phyloP scores from a whole-genome alignment of 1,139 yeast genomes.

The Hyphopichia buzzinii region DNA sequence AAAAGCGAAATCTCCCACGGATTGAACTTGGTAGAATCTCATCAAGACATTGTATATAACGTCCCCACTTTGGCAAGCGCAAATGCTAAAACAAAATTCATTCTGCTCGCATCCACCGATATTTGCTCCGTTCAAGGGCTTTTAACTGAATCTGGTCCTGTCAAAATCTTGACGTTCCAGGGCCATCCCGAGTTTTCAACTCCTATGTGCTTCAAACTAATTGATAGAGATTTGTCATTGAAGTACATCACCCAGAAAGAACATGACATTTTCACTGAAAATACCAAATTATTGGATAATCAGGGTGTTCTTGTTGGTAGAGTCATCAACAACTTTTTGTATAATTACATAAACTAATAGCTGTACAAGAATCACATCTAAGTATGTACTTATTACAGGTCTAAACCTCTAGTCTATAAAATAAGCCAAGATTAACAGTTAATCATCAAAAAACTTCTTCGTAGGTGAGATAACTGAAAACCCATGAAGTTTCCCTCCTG shows the following conservation, averaged over 20 bases:
- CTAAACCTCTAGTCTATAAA: neutral
- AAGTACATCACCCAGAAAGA: conserved; percentile 17
- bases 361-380: neutral
- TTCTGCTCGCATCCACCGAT: conserved; percentile 51
- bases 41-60: conserved; percentile 62
- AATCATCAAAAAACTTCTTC: conserved; percentile 29
- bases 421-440: conserved; percentile 3
- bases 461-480: conserved; percentile 42
- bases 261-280: conserved; percentile 25
- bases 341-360: conserved; percentile 5
- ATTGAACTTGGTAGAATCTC: conserved; percentile 58
- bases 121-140: conserved; percentile 64
- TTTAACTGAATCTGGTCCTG: conserved; percentile 39
- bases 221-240: conserved; percentile 14
- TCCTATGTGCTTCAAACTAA: conserved; percentile 29
- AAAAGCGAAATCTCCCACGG: conserved; percentile 28
- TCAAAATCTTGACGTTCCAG: conserved; percentile 64
- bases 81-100: conserved; percentile 19
- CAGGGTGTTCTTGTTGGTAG: conserved; percentile 35
- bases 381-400: neutral
- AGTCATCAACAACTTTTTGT: conserved; percentile 29
- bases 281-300: conserved; percentile 30
- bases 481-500: conserved; percentile 43
- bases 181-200: conserved; percentile 85
- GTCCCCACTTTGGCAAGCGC: conserved; percentile 34